Evolutionary conservation across 2,329 filamentous ascomycete genomes (phyloP).

Genomic region (Colletotrichum zoysiae): DNA sequence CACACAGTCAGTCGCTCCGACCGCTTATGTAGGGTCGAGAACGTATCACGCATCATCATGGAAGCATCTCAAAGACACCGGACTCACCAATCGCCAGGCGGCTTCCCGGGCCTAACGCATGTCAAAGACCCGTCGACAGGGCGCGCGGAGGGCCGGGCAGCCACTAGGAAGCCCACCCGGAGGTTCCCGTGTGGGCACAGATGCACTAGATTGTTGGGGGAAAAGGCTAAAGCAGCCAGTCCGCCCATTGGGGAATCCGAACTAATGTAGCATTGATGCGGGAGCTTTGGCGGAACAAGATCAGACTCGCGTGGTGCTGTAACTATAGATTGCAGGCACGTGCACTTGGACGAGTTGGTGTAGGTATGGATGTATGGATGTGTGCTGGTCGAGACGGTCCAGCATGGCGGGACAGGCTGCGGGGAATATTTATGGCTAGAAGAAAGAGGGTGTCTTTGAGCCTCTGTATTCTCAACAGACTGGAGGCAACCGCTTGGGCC

Average conservation of each 20-base stretch:
- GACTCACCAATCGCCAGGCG: background rate
- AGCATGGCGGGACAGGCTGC: background rate
- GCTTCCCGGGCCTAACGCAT: constrained; percentile 18
- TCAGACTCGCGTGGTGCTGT: background rate
- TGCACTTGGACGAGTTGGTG: background rate
- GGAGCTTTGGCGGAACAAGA: background rate
- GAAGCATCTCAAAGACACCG: constrained; percentile 12
- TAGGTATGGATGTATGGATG: background rate
- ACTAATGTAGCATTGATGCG: background rate
- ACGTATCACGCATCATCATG: constrained; percentile 12
- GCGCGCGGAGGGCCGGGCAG: constrained; percentile 10
- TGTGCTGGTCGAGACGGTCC: no score
- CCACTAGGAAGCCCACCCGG: constrained; percentile 17
- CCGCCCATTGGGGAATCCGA: background rate
- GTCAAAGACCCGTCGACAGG: constrained; percentile 35
- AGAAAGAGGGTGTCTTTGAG: background rate
- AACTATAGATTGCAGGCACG: constrained; percentile 1
- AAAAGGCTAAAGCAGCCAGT: background rate
- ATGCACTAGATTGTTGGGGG: constrained; percentile 8
- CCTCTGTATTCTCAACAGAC: background rate
- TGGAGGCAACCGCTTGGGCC: background rate
- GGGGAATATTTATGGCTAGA: no score
- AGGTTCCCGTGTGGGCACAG: background rate
- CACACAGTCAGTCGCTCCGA: constrained; percentile 9
- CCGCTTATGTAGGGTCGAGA: constrained; percentile 1